Conservation (phyloP, 106 monocot genomes). For the Allium sativum region DNA sequence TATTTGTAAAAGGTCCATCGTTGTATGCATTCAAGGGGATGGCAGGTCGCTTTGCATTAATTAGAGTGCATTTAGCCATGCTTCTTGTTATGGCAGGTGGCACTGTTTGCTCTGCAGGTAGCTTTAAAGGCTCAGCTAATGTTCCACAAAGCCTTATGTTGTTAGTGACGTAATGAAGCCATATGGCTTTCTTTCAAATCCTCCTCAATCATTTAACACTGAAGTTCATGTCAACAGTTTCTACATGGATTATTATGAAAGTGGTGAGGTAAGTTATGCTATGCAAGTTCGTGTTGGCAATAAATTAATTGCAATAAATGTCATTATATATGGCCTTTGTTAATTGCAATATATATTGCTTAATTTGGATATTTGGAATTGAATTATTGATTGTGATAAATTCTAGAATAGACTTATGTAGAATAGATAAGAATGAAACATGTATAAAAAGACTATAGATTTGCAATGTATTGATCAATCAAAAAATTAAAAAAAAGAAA, state of each 20-base stretch:
- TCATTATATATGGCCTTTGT: too few relatives aligned
- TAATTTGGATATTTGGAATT: too few relatives aligned
- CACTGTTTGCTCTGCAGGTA: conserved; percentile 74
- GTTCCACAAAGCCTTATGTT: conserved; percentile 90
- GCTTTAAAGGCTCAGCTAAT: conserved; percentile 76
- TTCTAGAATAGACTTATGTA: too few relatives aligned
- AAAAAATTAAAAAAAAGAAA: too few relatives aligned
- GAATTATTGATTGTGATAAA: too few relatives aligned
- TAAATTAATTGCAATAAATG: too few relatives aligned
- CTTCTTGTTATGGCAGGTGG: conserved; percentile 85
- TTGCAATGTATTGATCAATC: too few relatives aligned
- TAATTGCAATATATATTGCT: too few relatives aligned
- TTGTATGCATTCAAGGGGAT: conserved; percentile 93
- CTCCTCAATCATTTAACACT: conserved; percentile 52
- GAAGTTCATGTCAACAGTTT: conserved; percentile 97
- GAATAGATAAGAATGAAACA: too few relatives aligned
- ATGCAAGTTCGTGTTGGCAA: too few relatives aligned
- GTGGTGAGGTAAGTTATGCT: conserved; percentile 57
- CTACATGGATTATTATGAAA: conserved; percentile 94
- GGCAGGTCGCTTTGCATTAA: conserved; percentile 87
- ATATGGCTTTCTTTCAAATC: conserved; percentile 63
- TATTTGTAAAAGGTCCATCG: conserved; percentile 71
- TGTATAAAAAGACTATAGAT: too few relatives aligned
- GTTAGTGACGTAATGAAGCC: conserved; percentile 89
- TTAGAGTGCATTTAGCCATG: conserved; percentile 93